Conservation (phyloP, 73 alveolate species). For the Diophrys sp. region DNA sequence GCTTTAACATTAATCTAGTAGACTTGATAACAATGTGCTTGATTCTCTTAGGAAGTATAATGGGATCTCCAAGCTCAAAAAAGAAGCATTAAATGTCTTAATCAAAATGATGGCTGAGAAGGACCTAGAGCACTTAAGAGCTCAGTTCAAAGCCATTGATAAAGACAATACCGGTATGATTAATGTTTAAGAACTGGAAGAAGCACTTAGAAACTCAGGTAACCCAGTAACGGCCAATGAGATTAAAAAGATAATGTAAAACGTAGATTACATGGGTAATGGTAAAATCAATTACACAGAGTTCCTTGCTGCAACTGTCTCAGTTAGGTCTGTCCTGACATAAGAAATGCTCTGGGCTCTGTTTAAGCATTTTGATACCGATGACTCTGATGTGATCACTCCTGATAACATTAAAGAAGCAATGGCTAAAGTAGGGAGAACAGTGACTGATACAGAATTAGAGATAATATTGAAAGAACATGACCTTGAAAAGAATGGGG, state of each 20-base stretch:
- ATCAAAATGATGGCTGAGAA: conserved; percentile 63
- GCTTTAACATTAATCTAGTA: background rate
- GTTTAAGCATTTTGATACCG: conserved; percentile 21
- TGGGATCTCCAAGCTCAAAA: conserved; percentile 58
- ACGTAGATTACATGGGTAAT: conserved; percentile 32
- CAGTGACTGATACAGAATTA: conserved; percentile 27
- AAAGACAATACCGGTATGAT: conserved; percentile 87
- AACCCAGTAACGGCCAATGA: conserved; percentile 23
- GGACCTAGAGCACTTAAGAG: conserved; percentile 79
- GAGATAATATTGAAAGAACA: conserved; percentile 37
- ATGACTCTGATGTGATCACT: conserved; percentile 16
- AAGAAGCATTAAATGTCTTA: conserved; percentile 64
- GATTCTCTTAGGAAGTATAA: conserved; percentile 24
- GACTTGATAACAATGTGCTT: conserved; percentile 2
- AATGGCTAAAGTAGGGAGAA: conserved; percentile 4
- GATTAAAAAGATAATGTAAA: conserved; percentile 29
- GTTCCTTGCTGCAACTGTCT: conserved; percentile 40
- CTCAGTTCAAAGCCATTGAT: conserved; percentile 83
- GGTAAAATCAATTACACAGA: conserved; percentile 44
- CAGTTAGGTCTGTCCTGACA: conserved; percentile 10
- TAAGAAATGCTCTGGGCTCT: conserved; percentile 24
- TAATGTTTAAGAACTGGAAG: conserved; percentile 77
- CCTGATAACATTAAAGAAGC: conserved; percentile 15
- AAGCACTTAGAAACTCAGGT: conserved; percentile 53
- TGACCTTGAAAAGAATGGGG: conserved; percentile 27